phyloP scores from a whole-genome alignment of 352 stramenopile species.

The Globisporangium ultimum region DNA sequence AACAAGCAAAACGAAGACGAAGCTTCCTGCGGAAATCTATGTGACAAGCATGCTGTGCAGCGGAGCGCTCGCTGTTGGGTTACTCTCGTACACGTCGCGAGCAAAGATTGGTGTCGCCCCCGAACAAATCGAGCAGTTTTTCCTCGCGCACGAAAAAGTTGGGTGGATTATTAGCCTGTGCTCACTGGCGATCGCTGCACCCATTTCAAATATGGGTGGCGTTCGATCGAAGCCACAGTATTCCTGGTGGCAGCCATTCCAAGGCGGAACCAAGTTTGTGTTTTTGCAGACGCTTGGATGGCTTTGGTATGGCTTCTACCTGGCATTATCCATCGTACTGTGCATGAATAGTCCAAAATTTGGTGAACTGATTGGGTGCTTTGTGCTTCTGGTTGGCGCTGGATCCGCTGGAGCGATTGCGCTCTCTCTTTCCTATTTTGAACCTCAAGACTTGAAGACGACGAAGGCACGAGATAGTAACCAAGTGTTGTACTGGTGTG shows the following conservation, averaged over 20 bases:
- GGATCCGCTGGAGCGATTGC: slow-evolving; percentile 24
- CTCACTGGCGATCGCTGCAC: slow-evolving; percentile 29
- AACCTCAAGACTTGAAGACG: not conserved
- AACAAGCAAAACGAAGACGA: not conserved
- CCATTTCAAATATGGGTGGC: slow-evolving; percentile 37
- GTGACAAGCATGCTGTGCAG: slow-evolving; percentile 30
- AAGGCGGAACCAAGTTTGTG: slow-evolving; percentile 52
- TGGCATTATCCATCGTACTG: slow-evolving; percentile 35
- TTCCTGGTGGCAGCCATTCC: slow-evolving; percentile 49
- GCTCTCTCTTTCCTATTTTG: slow-evolving; percentile 37
- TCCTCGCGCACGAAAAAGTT: slow-evolving; percentile 30
- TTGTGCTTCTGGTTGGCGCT: slow-evolving; percentile 35
- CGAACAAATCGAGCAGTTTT: slow-evolving; percentile 7
- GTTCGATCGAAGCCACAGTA: slow-evolving; percentile 26
- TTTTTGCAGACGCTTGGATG: slow-evolving; percentile 58
- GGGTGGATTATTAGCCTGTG: slow-evolving; percentile 34
- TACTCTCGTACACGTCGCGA: slow-evolving; percentile 20
- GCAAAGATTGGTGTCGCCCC: slow-evolving; percentile 2
- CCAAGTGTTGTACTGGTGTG: not conserved
- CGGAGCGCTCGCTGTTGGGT: slow-evolving; percentile 20
- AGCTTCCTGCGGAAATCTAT: slow-evolving; percentile 28
- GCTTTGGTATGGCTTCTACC: slow-evolving; percentile 54
- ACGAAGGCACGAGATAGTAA: not conserved
- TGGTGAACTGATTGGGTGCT: slow-evolving; percentile 17
- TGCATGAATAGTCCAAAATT: slow-evolving; percentile 33